Evolutionary conservation across 169 alveolate species (phyloP), one percentile per base, ranked within the genome.

Genomic region (Sarcocystis neurona): DNA sequence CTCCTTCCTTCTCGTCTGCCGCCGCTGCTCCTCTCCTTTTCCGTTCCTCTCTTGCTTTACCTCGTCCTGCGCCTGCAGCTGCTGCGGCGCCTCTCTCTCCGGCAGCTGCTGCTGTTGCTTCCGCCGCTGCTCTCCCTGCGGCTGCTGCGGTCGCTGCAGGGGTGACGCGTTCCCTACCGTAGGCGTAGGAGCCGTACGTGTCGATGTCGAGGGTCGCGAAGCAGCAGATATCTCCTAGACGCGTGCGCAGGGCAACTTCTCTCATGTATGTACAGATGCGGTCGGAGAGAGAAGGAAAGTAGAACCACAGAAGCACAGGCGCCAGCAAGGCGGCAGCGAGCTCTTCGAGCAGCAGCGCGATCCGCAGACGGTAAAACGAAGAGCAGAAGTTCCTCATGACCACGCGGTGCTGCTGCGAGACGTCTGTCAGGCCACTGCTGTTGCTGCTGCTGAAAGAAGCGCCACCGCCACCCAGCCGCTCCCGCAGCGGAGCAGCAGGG

Each of bases 171-270:
- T 37, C n/a, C n/a, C n/a, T n/a, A 41, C 58, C 8, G 77, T 85
- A 85, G 74, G 43, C 43, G 6, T 84, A 27, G 70, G 84, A 50
- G 30, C 89, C 89, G 63, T 48, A 68, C 10, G 34, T 50, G 20
- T 53, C 79, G 43, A 84, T 47, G 70, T 84, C 80, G 43, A 84
- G 79, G 3, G 63, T 39, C 23, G 84, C 44, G 89, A 84, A 84
- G 72, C 79, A 66, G 63, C 89, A 84, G 37, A 84, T 34, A 50
- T 84, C 89, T 30, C 89, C 89, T n/a, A 72, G 34, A 20, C 82
- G 60, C 30, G 84, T 41, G 6, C 68, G 30, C 47, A 46, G 47
- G 3, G 89, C 63, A 12, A 32, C 74, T 0, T 70, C 47, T 47
- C 15, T 60, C 32, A 84, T n/a, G 79, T 41, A 66, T 12, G 50